Evolutionary conservation across 176 grass and related monocot species (phyloP).

Genomic region (Alopecurus myosuroides): DNA sequence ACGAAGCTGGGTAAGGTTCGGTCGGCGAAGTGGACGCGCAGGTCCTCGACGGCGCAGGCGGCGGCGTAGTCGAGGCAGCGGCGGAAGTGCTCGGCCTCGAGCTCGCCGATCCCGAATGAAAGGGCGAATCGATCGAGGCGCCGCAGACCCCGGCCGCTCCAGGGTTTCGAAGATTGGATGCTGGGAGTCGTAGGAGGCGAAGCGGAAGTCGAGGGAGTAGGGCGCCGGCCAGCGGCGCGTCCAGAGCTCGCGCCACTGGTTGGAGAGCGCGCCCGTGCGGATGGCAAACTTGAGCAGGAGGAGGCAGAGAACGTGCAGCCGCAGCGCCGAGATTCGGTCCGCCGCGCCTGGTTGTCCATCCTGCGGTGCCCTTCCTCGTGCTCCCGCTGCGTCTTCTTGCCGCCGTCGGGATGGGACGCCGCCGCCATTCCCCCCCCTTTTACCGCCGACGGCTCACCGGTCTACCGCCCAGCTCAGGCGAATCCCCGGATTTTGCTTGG

Average conservation of each 20-base stretch:
- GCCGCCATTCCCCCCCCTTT: neutral
- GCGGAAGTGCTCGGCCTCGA: neutral
- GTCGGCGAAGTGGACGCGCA: neutral
- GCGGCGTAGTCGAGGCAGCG: neutral
- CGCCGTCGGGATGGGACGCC: neutral
- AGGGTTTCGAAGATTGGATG: neutral
- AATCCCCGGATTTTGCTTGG: too few relatives aligned
- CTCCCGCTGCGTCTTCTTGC: neutral
- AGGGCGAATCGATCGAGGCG: slow-evolving; percentile 33
- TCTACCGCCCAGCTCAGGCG: too few relatives aligned
- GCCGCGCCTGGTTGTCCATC: neutral
- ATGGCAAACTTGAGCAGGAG: slow-evolving; percentile 8
- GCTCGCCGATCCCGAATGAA: neutral
- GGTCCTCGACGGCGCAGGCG: slow-evolving; percentile 33
- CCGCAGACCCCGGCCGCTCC: neutral
- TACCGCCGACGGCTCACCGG: neutral
- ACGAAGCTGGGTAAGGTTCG: neutral
- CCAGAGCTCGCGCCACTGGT: slow-evolving; percentile 5
- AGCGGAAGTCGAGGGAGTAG: slow-evolving; percentile 5
- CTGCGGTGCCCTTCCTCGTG: neutral
- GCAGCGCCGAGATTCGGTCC: neutral
- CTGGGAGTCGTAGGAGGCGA: neutral
- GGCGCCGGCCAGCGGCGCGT: slow-evolving; percentile 9
- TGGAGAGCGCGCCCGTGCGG: slow-evolving; percentile 11
- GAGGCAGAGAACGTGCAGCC: neutral